phyloP scores from a whole-genome alignment of 805 yeast genomes.

The Saturnispora ahearnii region DNA sequence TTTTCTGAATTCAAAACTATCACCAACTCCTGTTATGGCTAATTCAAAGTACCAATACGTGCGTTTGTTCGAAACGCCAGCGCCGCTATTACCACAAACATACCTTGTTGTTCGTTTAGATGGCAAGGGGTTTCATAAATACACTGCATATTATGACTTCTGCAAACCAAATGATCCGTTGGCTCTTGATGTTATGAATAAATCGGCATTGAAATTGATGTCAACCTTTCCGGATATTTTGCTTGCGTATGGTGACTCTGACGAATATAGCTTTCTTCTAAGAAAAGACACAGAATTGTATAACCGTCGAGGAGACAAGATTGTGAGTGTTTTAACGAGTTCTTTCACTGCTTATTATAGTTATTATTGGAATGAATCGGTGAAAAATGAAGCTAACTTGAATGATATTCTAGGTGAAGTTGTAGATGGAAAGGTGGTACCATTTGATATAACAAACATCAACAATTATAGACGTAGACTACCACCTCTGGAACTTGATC shows the following conservation, averaged over 20 bases:
- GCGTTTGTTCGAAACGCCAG: constrained; percentile 66
- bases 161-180: constrained; percentile 78
- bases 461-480: background rate
- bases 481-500: constrained; percentile 25
- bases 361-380: constrained; percentile 46
- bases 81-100: constrained; percentile 65
- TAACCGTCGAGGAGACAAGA: constrained; percentile 75
- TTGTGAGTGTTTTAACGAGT: constrained; percentile 75
- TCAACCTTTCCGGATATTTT: constrained; percentile 59
- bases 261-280: constrained; percentile 82
- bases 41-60: constrained; percentile 86
- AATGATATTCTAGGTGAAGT: background rate
- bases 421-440: background rate
- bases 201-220: constrained; percentile 62
- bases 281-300: constrained; percentile 55
- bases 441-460: background rate
- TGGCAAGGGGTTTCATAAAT: constrained; percentile 89
- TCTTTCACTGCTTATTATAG: constrained; percentile 72
- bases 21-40: constrained; percentile 43
- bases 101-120: constrained; percentile 81
- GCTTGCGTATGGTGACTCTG: constrained; percentile 90
- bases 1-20: no score
- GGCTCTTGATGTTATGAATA: constrained; percentile 76
- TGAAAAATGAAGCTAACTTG: background rate
- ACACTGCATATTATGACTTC: constrained; percentile 65